phyloP scores from a whole-genome alignment of 129 eudicot genomes.

The Kitagawia praeruptora region DNA sequence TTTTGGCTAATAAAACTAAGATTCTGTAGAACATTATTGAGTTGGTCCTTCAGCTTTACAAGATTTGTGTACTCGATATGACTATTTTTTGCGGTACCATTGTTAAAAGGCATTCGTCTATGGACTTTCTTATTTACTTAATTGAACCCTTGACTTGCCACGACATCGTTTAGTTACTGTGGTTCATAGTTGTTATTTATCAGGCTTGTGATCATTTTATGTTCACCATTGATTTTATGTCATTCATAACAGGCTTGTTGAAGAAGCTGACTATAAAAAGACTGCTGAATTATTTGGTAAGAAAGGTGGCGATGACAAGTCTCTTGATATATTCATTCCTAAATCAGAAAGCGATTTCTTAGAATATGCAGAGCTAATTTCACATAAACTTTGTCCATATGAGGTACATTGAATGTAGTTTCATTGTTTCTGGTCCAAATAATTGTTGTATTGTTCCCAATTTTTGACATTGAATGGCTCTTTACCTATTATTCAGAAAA shows the following conservation, averaged over 20 bases:
- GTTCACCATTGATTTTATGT: background rate
- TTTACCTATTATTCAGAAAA: constrained; percentile 45
- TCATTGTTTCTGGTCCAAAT: constrained; percentile 1
- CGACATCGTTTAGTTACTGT: background rate
- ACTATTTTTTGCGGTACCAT: no score
- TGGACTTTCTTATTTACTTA: background rate
- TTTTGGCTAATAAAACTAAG: no score
- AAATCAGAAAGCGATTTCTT: constrained; percentile 74
- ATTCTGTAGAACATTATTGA: no score
- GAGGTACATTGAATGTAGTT: constrained; percentile 47
- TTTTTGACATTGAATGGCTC: background rate
- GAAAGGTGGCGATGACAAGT: constrained; percentile 55
- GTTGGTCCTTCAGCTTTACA: no score
- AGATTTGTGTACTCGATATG: no score
- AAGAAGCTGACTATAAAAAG: constrained; percentile 87
- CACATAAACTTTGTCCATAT: constrained; percentile 66
- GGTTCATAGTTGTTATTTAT: background rate
- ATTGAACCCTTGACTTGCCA: background rate
- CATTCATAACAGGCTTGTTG: constrained; percentile 60
- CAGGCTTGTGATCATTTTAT: background rate
- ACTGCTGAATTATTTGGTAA: constrained; percentile 73
- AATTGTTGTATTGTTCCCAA: background rate
- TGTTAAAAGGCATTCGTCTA: background rate
- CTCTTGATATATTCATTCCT: constrained; percentile 70
- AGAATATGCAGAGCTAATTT: constrained; percentile 78